A percentile compares a stretch with the other conserved stretches of the same genome.
phyloP scores from a whole-genome alignment of 1,284 basidiomycete genomes.

The Sporisorium graminicola region DNA sequence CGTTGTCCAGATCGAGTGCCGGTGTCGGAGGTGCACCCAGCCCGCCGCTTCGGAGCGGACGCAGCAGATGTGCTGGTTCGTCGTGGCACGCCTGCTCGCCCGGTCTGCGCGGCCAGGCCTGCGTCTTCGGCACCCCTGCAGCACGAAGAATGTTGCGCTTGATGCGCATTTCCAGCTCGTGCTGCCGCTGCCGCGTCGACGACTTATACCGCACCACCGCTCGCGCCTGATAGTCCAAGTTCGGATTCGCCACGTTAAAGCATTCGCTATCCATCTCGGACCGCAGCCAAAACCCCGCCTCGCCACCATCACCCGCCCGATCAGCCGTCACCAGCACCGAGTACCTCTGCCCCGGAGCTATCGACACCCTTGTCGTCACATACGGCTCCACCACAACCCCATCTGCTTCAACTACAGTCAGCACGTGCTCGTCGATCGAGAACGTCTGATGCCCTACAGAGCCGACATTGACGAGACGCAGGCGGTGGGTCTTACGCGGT shows the following conservation, averaged over 20 bases:
- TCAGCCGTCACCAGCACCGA: conserved; percentile 70
- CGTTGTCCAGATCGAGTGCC: not conserved
- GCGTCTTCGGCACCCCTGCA: conserved; percentile 1
- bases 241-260: conserved; percentile 64
- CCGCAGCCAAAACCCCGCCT: conserved; percentile 34
- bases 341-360: conserved; percentile 73
- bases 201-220: conserved; percentile 67
- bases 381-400: conserved; percentile 71
- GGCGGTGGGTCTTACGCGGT: conserved; percentile 71
- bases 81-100: conserved; percentile 37
- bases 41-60: conserved; percentile 11
- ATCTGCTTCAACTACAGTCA: conserved; percentile 73
- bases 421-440: conserved; percentile 72
- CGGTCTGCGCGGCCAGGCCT: not conserved
- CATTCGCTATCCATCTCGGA: conserved; percentile 71
- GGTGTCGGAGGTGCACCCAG: not conserved
- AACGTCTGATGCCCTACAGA: conserved; percentile 56
- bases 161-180: not conserved
- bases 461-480: conserved; percentile 72
- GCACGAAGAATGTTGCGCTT: not conserved
- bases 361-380: conserved; percentile 68
- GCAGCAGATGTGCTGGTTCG: conserved; percentile 22
- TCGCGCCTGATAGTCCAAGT: conserved; percentile 67
- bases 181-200: not conserved
- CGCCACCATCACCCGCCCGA: conserved; percentile 6